Conservation (phyloP, 2,329 filamentous ascomycete species). For the Aspergillus novofumigatus region DNA sequence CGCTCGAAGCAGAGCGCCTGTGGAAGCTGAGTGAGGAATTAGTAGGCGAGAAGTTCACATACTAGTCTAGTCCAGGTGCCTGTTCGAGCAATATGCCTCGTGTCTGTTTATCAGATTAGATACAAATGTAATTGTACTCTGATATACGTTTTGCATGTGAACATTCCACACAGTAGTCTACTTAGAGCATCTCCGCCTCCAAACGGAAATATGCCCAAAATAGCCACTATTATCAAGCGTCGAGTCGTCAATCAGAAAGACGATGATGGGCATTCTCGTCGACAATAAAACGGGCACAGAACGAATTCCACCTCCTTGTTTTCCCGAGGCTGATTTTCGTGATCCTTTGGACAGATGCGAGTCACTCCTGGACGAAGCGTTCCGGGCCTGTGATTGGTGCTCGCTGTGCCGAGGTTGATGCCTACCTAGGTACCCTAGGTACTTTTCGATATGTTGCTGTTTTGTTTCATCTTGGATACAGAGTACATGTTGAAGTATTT, state of each 20-base stretch:
- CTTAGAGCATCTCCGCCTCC: not conserved
- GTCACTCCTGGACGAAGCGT: not conserved
- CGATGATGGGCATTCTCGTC: not conserved
- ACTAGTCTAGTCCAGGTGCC: not conserved
- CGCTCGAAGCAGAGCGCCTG: not conserved
- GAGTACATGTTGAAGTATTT: not conserved
- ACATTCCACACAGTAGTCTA: not conserved
- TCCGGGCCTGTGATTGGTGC: conserved; percentile 7
- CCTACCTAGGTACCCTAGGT: conserved; percentile 1
- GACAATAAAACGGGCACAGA: conserved; percentile 9
- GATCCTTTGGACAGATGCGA: not conserved
- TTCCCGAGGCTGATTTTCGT: conserved; percentile 29
- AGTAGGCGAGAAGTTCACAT: not conserved
- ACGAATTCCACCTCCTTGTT: conserved; percentile 17
- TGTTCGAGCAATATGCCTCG: not conserved
- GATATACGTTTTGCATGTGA: not conserved
- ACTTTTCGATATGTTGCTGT: not conserved
- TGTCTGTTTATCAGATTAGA: not conserved
- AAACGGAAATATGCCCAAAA: not conserved
- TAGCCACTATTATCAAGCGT: not conserved
- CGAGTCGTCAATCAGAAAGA: not conserved
- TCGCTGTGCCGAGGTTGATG: conserved; percentile 7
- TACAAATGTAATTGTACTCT: not conserved
- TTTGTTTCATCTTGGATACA: not conserved
- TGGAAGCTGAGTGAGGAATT: not conserved